phyloP scores from a whole-genome alignment of 1,284 basidiomycete species.

The Leucoagaricus sp. region DNA sequence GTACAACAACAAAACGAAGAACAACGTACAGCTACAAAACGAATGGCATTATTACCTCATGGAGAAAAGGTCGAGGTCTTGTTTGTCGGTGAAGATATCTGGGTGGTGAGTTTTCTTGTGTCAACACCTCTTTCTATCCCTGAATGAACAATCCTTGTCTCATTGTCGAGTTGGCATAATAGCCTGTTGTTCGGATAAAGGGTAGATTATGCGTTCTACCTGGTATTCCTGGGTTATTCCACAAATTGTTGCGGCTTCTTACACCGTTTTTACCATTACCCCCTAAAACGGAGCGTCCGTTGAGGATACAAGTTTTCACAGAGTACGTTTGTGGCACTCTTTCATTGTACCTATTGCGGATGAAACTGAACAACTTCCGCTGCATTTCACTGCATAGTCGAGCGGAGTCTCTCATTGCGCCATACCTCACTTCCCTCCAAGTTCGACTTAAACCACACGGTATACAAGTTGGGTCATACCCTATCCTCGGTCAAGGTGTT shows the following conservation, averaged over 20 bases:
- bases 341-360: no score
- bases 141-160: no score
- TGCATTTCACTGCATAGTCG: no score
- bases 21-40: conserved; percentile 69
- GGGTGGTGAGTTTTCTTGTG: conserved; percentile 82
- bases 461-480: conserved; percentile 86
- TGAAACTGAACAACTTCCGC: no score
- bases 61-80: conserved; percentile 66
- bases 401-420: no score
- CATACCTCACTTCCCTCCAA: conserved; percentile 82
- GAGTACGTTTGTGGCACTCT: no score
- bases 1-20: conserved; percentile 63
- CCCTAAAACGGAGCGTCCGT: conserved; percentile 66
- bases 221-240: conserved; percentile 87
- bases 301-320: conserved; percentile 79
- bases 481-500: conserved; percentile 56
- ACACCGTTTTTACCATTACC: conserved; percentile 78
- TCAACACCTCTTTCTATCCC: no score
- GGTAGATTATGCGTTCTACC: conserved; percentile 90
- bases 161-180: no score
- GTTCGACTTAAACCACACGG: conserved; percentile 72
- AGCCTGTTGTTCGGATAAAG: conserved; percentile 83
- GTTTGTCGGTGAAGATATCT: conserved; percentile 73
- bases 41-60: conserved; percentile 85
- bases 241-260: conserved; percentile 77